Conservation (phyloP, 106 monocot genomes). For the Agapanthus africanus region DNA sequence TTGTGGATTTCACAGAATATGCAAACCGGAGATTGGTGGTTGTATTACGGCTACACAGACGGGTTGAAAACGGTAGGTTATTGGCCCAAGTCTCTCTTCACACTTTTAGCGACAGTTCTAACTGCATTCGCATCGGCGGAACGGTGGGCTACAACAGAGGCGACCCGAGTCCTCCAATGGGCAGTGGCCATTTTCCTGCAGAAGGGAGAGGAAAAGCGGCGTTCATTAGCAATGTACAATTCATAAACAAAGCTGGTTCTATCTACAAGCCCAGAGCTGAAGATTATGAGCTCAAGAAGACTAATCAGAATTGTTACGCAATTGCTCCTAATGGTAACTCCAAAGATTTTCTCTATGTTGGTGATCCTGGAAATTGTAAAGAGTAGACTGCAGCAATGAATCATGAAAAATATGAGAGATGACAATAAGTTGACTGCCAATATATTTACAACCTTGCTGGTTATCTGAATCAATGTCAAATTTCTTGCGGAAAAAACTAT, state of each 20-base stretch:
- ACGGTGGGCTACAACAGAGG: not conserved
- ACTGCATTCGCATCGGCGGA: not conserved
- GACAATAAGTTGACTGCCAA: too few species aligned
- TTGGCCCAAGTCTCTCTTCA: slow-evolving; percentile 10
- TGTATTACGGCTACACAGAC: not conserved
- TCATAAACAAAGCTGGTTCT: not conserved
- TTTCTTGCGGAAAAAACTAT: too few species aligned
- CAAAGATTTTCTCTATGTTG: not conserved
- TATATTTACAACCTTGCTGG: too few species aligned
- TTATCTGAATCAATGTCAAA: too few species aligned
- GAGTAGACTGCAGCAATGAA: too few species aligned
- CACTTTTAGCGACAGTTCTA: not conserved
- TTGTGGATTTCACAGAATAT: not conserved
- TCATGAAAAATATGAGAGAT: too few species aligned
- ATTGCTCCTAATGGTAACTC: not conserved
- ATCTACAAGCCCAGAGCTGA: not conserved
- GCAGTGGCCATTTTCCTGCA: slow-evolving; percentile 6
- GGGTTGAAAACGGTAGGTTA: slow-evolving; percentile 2
- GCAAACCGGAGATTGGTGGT: slow-evolving; percentile 14
- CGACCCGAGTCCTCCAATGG: slow-evolving; percentile 6
- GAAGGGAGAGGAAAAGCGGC: slow-evolving; percentile 1
- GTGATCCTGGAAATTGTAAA: not conserved
- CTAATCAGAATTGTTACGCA: not conserved
- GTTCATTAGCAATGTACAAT: not conserved
- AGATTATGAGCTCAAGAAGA: not conserved